A percentile compares a stretch with the other conserved stretches of the same genome.
Conservation (phyloP, 371 early-diverging fungal genomes). For the Rhizomucor pusillus region DNA sequence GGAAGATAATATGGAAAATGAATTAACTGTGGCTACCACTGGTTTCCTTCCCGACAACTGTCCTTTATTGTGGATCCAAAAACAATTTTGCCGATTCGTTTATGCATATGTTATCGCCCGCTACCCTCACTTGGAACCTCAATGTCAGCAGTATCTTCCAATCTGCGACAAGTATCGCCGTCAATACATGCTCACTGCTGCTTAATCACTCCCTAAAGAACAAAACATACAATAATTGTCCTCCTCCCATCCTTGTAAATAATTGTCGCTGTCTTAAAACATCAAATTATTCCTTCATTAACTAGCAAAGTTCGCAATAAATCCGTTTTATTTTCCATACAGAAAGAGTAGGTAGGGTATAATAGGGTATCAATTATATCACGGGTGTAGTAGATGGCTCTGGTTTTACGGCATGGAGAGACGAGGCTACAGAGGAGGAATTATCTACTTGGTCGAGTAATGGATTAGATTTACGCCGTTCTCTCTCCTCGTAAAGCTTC, state of each 20-base stretch:
- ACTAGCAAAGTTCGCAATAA: no score
- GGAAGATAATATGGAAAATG: not conserved
- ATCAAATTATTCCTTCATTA: no score
- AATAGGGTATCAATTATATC: not conserved
- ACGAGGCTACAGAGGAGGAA: not conserved
- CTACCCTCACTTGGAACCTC: conserved; percentile 29
- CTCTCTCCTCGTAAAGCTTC: conserved; percentile 22
- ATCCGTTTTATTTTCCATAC: not conserved
- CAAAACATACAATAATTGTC: not conserved
- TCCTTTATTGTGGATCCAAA: conserved; percentile 30
- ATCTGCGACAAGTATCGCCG: conserved; percentile 31
- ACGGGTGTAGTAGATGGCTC: no score
- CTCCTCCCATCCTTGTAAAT: not conserved
- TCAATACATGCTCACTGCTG: conserved; percentile 5
- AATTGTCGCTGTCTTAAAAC: not conserved
- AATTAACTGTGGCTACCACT: not conserved
- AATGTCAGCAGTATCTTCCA: conserved; percentile 27
- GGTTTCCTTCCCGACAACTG: conserved; percentile 14
- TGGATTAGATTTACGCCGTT: conserved; percentile 13
- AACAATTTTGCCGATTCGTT: conserved; percentile 34
- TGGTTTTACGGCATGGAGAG: no score
- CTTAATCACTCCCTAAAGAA: not conserved
- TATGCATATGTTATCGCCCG: conserved; percentile 25
- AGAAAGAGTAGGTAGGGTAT: not conserved
- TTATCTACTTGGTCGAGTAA: no score